These are phyloP conservation scores for Saururus chinensis DNA, from an alignment of 164 flowering plant species.

Conservation along the genomic window DNA sequence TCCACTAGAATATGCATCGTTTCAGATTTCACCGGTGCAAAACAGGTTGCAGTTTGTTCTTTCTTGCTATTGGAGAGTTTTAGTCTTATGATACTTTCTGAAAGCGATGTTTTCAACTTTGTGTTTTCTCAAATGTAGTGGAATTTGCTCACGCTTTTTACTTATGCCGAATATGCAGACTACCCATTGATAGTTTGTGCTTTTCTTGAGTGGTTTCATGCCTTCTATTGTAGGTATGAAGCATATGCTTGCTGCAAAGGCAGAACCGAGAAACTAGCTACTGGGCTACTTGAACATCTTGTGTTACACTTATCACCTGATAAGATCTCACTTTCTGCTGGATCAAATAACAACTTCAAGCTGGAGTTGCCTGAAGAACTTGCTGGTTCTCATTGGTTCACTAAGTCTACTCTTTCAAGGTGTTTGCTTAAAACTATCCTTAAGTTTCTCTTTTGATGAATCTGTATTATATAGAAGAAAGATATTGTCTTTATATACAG, in stretches of 20 bases:
- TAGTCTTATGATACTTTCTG: background rate
- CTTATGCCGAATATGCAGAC: background rate
- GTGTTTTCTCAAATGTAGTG: background rate
- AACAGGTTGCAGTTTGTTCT: constrained; percentile 31
- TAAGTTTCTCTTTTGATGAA: background rate
- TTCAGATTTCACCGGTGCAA: constrained; percentile 35
- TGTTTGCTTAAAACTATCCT: constrained; percentile 7
- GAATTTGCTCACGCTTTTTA: background rate
- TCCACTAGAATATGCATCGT: constrained; percentile 39
- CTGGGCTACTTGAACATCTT: constrained; percentile 51
- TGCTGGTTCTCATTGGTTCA: constrained; percentile 52
- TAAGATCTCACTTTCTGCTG: constrained; percentile 23
- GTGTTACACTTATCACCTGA: constrained; percentile 35
- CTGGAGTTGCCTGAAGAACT: constrained; percentile 35
- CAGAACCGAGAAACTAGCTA: constrained; percentile 38
- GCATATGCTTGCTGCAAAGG: constrained; percentile 31
- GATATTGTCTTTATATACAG: background rate
- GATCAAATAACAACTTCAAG: constrained; percentile 32
- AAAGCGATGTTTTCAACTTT: background rate
- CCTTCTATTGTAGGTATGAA: constrained; percentile 42
- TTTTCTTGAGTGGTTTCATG: background rate
- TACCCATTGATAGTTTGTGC: background rate
- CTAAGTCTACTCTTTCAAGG: constrained; percentile 67
- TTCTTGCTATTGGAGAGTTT: background rate
- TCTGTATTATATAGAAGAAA: background rate